Percentiles rank a stretch among this genome's conserved stretches.
phyloP scores from a whole-genome alignment of 371 early-diverging fungal genomes.

The Mucor sp. region DNA sequence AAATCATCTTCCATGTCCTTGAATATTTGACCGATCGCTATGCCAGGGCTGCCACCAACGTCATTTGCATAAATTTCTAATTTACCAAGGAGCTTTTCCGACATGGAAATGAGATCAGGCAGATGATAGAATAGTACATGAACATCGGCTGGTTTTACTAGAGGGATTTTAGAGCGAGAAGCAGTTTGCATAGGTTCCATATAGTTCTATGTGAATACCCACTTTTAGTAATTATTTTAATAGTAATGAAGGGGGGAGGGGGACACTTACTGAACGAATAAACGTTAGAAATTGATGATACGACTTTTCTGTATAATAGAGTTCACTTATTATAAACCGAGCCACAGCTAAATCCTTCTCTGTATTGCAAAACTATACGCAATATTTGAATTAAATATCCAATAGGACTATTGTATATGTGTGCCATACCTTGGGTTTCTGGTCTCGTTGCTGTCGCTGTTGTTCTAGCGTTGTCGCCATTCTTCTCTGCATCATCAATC shows the following conservation, averaged over 20 bases:
- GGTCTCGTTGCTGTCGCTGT: background rate
- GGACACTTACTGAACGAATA: constrained; percentile 31
- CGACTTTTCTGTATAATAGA: constrained; percentile 30
- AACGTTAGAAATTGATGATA: constrained; percentile 34
- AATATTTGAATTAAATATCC: too few relatives aligned
- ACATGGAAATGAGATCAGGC: constrained; percentile 20
- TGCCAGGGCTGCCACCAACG: background rate
- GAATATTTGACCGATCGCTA: constrained; percentile 30
- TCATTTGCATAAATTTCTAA: constrained; percentile 14
- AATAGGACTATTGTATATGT: too few relatives aligned
- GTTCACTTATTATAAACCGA: constrained; percentile 25
- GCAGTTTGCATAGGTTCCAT: constrained; percentile 39
- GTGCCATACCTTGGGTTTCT: background rate
- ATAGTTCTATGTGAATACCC: constrained; percentile 23
- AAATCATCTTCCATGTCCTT: constrained; percentile 30
- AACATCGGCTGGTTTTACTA: constrained; percentile 35
- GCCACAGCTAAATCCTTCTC: constrained; percentile 12
- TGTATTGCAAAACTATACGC: too few relatives aligned
- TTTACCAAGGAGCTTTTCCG: background rate
- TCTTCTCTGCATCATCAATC: background rate
- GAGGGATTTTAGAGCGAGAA: constrained; percentile 22
- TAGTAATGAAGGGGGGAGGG: background rate
- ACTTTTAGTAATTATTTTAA: background rate
- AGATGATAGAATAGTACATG: constrained; percentile 37
- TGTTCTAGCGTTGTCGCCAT: background rate